Conservation (phyloP, 2,329 filamentous ascomycete genomes). For the Clonostachys rhizophaga region DNA sequence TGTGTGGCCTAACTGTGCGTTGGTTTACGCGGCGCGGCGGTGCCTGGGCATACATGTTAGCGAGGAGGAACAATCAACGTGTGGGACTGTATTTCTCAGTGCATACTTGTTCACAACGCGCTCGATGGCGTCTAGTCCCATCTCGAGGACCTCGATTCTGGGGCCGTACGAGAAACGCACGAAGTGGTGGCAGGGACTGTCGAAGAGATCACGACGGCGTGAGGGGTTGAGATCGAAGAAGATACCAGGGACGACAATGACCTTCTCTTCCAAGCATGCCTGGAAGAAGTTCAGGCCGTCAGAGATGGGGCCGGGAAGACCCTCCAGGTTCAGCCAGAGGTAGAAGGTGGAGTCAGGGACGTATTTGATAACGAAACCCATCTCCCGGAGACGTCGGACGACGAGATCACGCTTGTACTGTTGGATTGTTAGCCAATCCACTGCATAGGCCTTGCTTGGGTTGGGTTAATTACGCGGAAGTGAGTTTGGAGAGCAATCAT, state of each 20-base stretch:
- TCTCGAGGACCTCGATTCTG: conserved; percentile 71
- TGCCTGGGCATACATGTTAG: background rate
- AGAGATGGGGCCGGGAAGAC: conserved; percentile 73
- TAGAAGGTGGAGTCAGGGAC: conserved; percentile 94
- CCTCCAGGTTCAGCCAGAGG: conserved; percentile 63
- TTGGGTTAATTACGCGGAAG: conserved; percentile 54
- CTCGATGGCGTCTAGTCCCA: conserved; percentile 81
- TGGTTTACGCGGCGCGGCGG: background rate
- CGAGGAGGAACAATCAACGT: too few species aligned
- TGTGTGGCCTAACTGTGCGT: background rate
- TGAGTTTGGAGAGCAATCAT: conserved; percentile 87
- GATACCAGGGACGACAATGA: conserved; percentile 94
- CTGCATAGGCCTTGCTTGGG: background rate
- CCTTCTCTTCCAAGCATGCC: conserved; percentile 87
- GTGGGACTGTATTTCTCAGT: too few species aligned
- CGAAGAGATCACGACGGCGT: conserved; percentile 84
- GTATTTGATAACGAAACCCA: conserved; percentile 82
- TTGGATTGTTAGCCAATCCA: conserved; percentile 10
- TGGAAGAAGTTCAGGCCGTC: conserved; percentile 97
- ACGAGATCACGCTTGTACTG: conserved; percentile 89
- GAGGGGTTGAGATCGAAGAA: conserved; percentile 97
- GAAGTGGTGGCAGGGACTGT: conserved; percentile 91
- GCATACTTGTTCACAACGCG: conserved; percentile 67
- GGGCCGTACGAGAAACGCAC: conserved; percentile 83
- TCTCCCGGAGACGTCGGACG: conserved; percentile 70